These are phyloP conservation scores for Blastosporella zonata DNA, from an alignment of 1,284 basidiomycete species.

Conservation along the genomic window DNA sequence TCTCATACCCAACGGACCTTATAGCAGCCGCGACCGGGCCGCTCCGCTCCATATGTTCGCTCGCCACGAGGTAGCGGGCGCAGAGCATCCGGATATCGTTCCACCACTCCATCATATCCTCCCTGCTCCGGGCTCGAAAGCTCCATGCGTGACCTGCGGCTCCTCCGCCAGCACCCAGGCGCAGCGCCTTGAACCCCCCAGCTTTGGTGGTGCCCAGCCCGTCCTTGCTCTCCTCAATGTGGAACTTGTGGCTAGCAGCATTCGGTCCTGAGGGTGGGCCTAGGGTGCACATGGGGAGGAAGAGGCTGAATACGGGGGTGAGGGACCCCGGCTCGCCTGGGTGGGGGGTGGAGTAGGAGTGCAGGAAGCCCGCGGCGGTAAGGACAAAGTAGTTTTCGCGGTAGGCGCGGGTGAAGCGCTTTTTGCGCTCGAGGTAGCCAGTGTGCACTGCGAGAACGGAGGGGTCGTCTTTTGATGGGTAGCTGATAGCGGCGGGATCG, in stretches of 20 bases:
- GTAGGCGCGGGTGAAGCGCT: conserved; percentile 91
- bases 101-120: conserved; percentile 99
- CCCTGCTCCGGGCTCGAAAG: conserved; percentile 87
- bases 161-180: neutral
- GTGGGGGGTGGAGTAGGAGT: conserved; percentile 87
- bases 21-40: conserved; percentile 95
- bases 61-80: conserved; percentile 93
- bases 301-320: conserved; percentile 82
- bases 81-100: conserved; percentile 97
- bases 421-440: conserved; percentile 94
- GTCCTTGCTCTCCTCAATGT: conserved; percentile 91
- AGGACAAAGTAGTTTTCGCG: conserved; percentile 91
- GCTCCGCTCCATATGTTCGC: conserved; percentile 89
- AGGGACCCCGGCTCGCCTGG: conserved; percentile 53
- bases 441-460: conserved; percentile 87
- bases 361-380: conserved; percentile 93
- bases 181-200: conserved; percentile 28
- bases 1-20: conserved; percentile 80
- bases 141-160: conserved; percentile 68
- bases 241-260: conserved; percentile 90
- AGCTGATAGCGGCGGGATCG: conserved; percentile 78
- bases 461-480: conserved; percentile 94
- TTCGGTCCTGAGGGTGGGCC: conserved; percentile 83
- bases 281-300: conserved; percentile 94
- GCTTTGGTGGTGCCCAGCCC: conserved; percentile 64